Evolutionary conservation across 1,139 yeast genomes (phyloP), one percentile per base, ranked within the genome.

Genomic region (Wickerhamomyces sp.): DNA sequence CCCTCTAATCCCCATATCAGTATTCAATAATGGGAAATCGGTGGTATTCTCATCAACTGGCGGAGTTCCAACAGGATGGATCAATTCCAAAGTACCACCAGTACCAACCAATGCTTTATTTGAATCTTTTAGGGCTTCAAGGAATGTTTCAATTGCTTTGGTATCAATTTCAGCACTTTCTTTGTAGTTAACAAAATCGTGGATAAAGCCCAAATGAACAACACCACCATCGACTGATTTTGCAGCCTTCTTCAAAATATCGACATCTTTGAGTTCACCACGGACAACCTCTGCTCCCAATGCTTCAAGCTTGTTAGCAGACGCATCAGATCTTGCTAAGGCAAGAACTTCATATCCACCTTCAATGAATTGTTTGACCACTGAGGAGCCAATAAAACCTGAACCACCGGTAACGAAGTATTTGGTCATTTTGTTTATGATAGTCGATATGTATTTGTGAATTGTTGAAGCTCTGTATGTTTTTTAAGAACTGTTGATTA

Each of bases 171-270:
- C 50, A 37, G 60, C 2, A 44, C 43, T 50, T 4, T 52, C 41
- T 8, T 43, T 41, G 43, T 61, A 60, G 38, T 63, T 41, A 3
- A 31, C 57, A n/a, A 42, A 38, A 41, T 48, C 66, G 46, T 61
- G 66, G 27, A 52, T 50, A 48, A 60, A 67, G 1, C 63, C 74
- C 35, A 66, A 47, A 44, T 69, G 72, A 15, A 67, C 39, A 6
- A 60, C 62, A 10, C 62, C 73, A 46, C 63, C 68, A 18, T 68
- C 72, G 10, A 62, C 39, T 34, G 56, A 56, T 10, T 46, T 40
- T 10, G 67, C 65, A 13, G 53, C 63, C 38, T 57, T 47, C 18
- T 45, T 53, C 10, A 69, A 51, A 4, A 53, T 33, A 7, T 66
- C 67, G 1, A 56, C 32, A 34, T 61, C 63, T 10, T 43, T 45